A percentile compares a stretch with the other conserved stretches of the same genome.
These are phyloP conservation scores for Neckera pumila DNA, from an alignment of 225 moss, liverwort and hornwort genomes.

Conservation along the genomic window DNA sequence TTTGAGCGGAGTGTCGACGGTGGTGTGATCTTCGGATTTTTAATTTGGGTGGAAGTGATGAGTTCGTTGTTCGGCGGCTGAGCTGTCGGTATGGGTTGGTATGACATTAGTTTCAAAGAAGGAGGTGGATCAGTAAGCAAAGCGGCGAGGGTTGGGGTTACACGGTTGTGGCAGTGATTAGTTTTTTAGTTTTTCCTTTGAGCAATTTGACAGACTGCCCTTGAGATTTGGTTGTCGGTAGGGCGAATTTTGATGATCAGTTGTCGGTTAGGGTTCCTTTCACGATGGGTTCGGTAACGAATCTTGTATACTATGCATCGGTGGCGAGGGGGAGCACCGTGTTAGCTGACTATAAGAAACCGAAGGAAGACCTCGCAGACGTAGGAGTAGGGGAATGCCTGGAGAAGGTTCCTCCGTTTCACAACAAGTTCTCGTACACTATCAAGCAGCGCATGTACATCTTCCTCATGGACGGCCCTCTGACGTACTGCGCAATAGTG, in stretches of 20 bases:
- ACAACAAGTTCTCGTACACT: constrained; percentile 37
- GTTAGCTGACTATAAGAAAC: constrained; percentile 26
- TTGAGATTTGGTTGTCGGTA: not conserved
- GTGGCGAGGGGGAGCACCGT: constrained; percentile 32
- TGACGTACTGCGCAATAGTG: constrained; percentile 34
- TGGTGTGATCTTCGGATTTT: not conserved
- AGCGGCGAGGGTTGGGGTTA: not conserved
- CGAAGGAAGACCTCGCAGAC: constrained; percentile 8
- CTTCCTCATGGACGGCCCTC: constrained; percentile 27
- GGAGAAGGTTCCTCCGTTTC: constrained; percentile 27
- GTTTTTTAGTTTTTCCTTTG: not conserved
- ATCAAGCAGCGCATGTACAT: constrained; percentile 28
- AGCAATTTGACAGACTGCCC: not conserved
- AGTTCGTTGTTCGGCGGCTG: not conserved
- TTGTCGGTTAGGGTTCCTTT: not conserved
- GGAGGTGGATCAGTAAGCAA: not conserved
- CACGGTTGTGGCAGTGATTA: not conserved
- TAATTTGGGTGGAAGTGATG: not conserved
- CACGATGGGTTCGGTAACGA: constrained; percentile 27
- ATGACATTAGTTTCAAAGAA: not conserved
- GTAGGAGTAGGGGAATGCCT: constrained; percentile 7
- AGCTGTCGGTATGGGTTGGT: constrained; percentile 9
- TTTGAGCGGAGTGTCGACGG: not conserved
- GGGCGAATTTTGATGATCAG: not conserved
- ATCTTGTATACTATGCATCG: constrained; percentile 43